Evolutionary conservation across 2,329 filamentous ascomycete genomes (phyloP), one percentile per base, ranked within the genome.

Genomic region (Colletotrichum filicis): DNA sequence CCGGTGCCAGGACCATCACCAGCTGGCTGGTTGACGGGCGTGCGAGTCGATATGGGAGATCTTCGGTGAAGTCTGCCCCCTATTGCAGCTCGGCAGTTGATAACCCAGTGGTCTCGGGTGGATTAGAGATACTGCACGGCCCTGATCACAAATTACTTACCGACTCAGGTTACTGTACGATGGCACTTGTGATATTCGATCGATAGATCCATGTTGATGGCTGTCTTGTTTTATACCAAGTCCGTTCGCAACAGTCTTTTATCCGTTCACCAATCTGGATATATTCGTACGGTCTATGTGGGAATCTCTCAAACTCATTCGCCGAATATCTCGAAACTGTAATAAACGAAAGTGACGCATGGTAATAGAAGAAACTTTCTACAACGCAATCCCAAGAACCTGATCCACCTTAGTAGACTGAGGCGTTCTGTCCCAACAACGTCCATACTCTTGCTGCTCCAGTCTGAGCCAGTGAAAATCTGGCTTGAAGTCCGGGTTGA

Each of bases 361-460:
- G 19, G 32, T 35, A 35, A 22, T 19, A 35, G 4, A 5, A 5
- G 19, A 22, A 2, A 4, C 4, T 16, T 9, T 46, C 46, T 8
- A 73, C 6, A 73, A 37, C 7, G 71, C 71, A n/a, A 73, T 73
- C 7, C 71, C 66, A n/a, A 73, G 71, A 11, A 73, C n/a, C 7
- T 71, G 60, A 1, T 61, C 26, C 4, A 61, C 71, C 61, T 73
- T 73, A 4, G 60, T 42, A 56, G 66, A 65, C 14, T 53, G 60
- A 9, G 32, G 19, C 1, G 5, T 30, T 49, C 46, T 60, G 1
- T 70, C 49, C 49, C 61, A 66, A 37, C 22, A 24, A 4, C 22
- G 66, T 12, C 42, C 16, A 5, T 22, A 19, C 30, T 62, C 67
- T n/a, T 28, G n/a, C 4, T 70, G 60, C 11, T 73, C 71, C 32